Conservation (phyloP, 2,329 filamentous ascomycete species). For the Trichoderma cornu-damae region DNA sequence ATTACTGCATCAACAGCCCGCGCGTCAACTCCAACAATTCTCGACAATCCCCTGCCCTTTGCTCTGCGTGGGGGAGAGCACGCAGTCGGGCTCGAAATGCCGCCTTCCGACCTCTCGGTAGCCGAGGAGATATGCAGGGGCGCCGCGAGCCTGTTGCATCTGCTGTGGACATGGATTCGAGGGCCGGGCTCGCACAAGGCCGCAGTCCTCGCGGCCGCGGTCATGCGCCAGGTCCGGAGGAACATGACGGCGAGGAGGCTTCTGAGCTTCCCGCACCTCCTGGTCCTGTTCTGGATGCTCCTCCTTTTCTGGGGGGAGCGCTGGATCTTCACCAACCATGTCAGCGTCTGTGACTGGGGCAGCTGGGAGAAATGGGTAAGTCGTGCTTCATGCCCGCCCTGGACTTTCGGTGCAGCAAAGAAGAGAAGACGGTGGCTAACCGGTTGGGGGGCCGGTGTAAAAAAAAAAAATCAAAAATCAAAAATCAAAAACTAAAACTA, state of each 20-base stretch:
- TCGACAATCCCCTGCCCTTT: neutral
- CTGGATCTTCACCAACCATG: constrained; percentile 65
- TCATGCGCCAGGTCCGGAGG: constrained; percentile 27
- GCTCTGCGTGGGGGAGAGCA: constrained; percentile 11
- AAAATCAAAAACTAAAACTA: too few relatives aligned
- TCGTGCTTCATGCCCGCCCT: neutral
- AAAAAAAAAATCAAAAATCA: too few relatives aligned
- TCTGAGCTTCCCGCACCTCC: constrained; percentile 58
- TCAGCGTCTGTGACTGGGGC: constrained; percentile 72
- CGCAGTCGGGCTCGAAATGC: constrained; percentile 33
- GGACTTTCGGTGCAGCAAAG: neutral
- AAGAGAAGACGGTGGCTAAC: neutral
- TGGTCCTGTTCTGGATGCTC: constrained; percentile 70
- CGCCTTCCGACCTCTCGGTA: constrained; percentile 23
- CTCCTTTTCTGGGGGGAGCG: constrained; percentile 82
- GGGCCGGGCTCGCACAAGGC: constrained; percentile 39
- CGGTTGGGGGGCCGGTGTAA: too few relatives aligned
- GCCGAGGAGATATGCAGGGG: constrained; percentile 24
- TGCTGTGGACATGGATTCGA: constrained; percentile 39
- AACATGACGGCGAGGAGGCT: constrained; percentile 50
- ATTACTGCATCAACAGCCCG: neutral
- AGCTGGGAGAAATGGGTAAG: constrained; percentile 91
- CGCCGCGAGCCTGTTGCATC: constrained; percentile 26
- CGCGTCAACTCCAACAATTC: neutral
- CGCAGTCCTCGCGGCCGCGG: constrained; percentile 29